Conservation (phyloP, 2,329 filamentous ascomycete species). For the Curvularia lunata region DNA sequence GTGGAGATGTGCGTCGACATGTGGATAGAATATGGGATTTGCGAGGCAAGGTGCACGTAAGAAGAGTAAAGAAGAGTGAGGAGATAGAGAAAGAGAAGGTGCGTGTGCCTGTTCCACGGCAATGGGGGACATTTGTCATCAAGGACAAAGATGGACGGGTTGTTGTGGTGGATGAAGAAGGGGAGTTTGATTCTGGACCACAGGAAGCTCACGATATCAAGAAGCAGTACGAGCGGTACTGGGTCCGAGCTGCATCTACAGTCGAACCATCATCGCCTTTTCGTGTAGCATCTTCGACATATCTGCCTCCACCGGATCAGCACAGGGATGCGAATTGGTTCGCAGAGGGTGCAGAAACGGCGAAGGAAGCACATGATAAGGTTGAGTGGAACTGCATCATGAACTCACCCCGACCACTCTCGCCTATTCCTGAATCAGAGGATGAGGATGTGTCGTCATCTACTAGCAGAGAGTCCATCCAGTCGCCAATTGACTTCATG, state of each 20-base stretch:
- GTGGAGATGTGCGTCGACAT: slow-evolving; percentile 30
- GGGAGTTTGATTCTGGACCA: slow-evolving; percentile 36
- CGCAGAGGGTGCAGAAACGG: neutral
- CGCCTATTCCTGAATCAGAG: slow-evolving; percentile 19
- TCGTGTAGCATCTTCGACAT: neutral
- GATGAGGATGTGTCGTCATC: slow-evolving; percentile 14
- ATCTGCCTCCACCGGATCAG: neutral
- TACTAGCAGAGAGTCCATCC: slow-evolving; percentile 4
- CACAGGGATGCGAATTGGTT: neutral
- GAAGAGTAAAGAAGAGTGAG: neutral
- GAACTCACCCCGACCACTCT: slow-evolving; percentile 2
- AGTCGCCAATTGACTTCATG: slow-evolving; percentile 30
- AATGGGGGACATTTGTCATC: slow-evolving; percentile 36
- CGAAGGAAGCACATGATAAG: slow-evolving; percentile 4
- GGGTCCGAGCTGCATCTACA: slow-evolving; percentile 18
- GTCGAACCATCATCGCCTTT: neutral
- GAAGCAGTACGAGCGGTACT: slow-evolving; percentile 8
- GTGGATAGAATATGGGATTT: slow-evolving; percentile 20
- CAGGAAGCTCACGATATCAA: neutral
- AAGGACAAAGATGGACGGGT: slow-evolving; percentile 32
- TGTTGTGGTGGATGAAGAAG: slow-evolving; percentile 34
- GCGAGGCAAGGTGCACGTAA: neutral
- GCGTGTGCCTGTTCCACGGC: slow-evolving; percentile 22
- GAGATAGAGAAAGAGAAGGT: slow-evolving; percentile 12
- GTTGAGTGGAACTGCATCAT: neutral